Base-by-base conservation (phyloP, 2,329 filamentous ascomycete species). In the Coniosporium tulheliwenetii region DNA sequence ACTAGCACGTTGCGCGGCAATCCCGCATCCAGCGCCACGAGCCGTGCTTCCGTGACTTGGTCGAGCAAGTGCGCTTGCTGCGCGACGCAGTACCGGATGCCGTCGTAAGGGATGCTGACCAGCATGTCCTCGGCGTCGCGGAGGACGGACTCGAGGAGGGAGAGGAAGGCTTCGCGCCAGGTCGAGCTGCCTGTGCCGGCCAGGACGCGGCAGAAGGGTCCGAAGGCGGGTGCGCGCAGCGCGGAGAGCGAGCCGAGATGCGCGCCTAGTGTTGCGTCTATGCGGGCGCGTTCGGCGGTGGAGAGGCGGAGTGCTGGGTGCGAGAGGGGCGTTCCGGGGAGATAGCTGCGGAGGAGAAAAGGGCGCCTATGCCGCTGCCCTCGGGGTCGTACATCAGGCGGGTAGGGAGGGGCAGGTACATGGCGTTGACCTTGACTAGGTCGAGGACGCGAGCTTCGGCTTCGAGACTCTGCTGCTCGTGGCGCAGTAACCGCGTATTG, bases 101-200 rank as follows among this genome's bases (percentile, higher is more conserved):
- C 64, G 8, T 67, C 62, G 48, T 75, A 76, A 0, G 72, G 72
- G 5, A 76, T 51, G 43, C 65, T 69, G 47, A 77, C 64, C 10
- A 75, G 65, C 54, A 70, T 69, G 43, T 77, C 72, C 50, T 77
- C 73, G 12, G 65, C 69, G 47, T 77, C 73, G 12, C 70, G 69
- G 16, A 77, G 56, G 8, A 67, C 56, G 9, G 63, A 57, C 50
- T 76, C 72, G 14, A 76, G 56, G 33, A 76, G 60, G 5, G 52
- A 48, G 16, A 65, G 54, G 47, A 76, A 77, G 10, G 66, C 67
- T 41, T 69, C 63, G 40, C 61, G 59, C 73, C 73, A 77, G 2
- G 66, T 66, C n/a, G 47, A 49, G 41, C 54, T 62, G 12, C 70
- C 68, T 16, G 53, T 53, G n/a, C 64, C 63, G 10, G 52, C 52